A percentile compares a stretch with the other conserved stretches of the same genome.
phyloP scores from a whole-genome alignment of 2,329 filamentous ascomycete species.

The Dothistroma septosporum region DNA sequence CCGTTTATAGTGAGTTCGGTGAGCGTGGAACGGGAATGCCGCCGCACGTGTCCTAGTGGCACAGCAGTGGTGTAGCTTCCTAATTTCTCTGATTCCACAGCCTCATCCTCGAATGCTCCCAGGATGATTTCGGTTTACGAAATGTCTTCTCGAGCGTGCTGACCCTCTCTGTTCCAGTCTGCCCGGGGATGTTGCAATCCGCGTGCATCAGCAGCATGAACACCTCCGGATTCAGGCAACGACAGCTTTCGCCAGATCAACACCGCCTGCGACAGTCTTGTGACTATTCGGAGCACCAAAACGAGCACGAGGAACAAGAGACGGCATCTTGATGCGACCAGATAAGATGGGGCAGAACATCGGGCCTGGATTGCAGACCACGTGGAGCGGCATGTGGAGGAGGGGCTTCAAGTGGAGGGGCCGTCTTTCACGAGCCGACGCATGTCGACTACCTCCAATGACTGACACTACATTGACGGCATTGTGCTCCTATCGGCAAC shows the following conservation, averaged over 20 bases:
- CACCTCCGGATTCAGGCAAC: background rate
- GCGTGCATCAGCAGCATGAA: background rate
- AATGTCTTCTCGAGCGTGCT: background rate
- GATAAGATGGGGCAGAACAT: background rate
- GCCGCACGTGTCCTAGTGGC: background rate
- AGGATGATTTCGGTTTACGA: background rate
- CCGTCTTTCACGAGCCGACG: background rate
- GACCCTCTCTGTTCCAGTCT: background rate
- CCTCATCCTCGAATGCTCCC: background rate
- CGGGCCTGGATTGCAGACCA: background rate
- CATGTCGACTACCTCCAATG: constrained; percentile 1
- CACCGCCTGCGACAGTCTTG: background rate
- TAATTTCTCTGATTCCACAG: background rate
- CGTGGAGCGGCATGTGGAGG: background rate
- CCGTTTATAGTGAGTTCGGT: background rate
- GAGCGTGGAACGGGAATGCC: background rate
- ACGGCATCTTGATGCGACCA: background rate
- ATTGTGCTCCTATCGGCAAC: background rate
- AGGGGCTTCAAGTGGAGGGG: background rate
- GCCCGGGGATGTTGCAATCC: background rate
- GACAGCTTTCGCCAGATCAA: background rate
- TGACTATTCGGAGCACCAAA: background rate
- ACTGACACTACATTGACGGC: constrained; percentile 1
- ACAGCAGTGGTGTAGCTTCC: background rate
- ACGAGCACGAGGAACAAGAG: background rate